Base-by-base conservation (phyloP, 768 basidiomycete species). In the Cyclocybe aegerita region DNA sequence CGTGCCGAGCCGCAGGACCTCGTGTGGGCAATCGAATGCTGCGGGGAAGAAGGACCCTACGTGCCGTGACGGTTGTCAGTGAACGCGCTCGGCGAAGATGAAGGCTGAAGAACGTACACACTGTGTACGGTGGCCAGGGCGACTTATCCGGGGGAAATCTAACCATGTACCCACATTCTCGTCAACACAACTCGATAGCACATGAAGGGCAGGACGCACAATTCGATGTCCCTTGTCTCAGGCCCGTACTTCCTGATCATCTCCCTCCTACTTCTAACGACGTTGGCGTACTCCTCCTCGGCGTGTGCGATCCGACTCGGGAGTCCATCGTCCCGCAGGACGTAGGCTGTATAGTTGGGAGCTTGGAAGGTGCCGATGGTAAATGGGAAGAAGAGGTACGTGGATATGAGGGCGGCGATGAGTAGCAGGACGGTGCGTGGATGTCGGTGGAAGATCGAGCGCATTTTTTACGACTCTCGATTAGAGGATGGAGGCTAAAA, bases 121-220 rank as follows among this genome's bases (percentile, higher is more conserved):
- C 74, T 12, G 80, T 82, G 57, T 82, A 82, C 4, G 80, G 67
- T 14, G 80, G 79, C 79, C 78, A 82, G 3, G 81, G 81, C 3
- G 70, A 57, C 42, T 70, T 71, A 54, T 77, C 70, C 32, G 77
- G 70, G 17, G 81, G 81, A 60, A 82, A 82, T 57, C 80, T 81
- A 50, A 14, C 31, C 23, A 4, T 2, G 2, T 23, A 23, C 23
- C 23, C 23, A 14, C 30, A 50, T 52, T 54, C n/a, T 36, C 34
- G 39, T 48, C 44, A 54, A 33, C 30, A 4, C 9, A 14, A 8
- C 2, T 4, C 42, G 33, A 11, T n/a, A 29, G 10, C 37, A 31
- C 4, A 33, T 23, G 31, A 42, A 29, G 37, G 31, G 32, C 9
- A 29, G 37, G 9, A 67, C 77, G 46, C 51, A 79, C 82, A 78